Evolutionary conservation across 176 grass and related monocot genomes (phyloP), one percentile per base, ranked within the genome.

Genomic region (Bothriochloa decipiens): DNA sequence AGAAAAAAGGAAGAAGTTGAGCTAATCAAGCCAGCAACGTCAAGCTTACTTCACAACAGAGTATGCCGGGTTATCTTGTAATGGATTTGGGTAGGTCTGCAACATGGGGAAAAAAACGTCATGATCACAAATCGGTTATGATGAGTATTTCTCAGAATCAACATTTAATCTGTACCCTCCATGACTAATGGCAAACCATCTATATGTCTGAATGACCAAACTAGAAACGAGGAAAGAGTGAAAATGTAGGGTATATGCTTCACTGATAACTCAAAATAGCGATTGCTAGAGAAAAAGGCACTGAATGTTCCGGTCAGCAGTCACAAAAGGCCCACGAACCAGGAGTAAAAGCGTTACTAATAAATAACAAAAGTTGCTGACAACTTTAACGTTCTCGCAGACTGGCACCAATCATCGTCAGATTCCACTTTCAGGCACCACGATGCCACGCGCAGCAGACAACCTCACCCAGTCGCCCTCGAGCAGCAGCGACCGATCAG

Each of bases 51-150:
- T 99, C 65, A 94, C 93, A 85, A 99, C 93, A 0, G 96, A 95
- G 90, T 99, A 99, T 15, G 96, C 93, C 8, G 96, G 82, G 72
- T 96, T 96, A 88, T 96, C 87, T 88, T 99, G 96, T 41, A 99
- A 82, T 42, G 96, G 96, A 58, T 99, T 99, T 42, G 96, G 84
- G 81, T 94, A 89, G 36, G 88, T 92, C 96, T 99, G 93, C 26
- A 83, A 77, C 47, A 70, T 58, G 18, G 75, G 79, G 77, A 74
- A 41, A 41, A 27, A 67, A 76, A 40, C 66, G 72, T 76, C 83
- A 78, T 79, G 55, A 43, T 43, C 79, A 83, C 55, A 83, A 20
- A 73, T 11, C 13, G 0, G 16, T n/a, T 49, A 57, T 62, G 57
- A 40, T 62, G 57, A 40, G 45, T 39, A 32, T 23, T 15, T 76